Evolutionary conservation across 257 asterid genomes (phyloP), one percentile per base, ranked within the genome.

Genomic region (Catharanthus roseus): DNA sequence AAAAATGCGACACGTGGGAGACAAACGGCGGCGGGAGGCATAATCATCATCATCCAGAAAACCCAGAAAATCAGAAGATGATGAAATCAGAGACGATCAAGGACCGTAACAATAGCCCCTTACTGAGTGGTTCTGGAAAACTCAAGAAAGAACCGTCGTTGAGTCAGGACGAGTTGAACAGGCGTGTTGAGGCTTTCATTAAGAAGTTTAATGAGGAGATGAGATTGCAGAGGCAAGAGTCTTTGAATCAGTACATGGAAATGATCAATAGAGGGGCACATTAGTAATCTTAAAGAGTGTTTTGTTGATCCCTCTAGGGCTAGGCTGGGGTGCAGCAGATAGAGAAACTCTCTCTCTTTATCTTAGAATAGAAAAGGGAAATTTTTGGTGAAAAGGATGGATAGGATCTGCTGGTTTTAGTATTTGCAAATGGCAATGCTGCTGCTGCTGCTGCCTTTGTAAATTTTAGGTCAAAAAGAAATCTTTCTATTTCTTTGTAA

Each of bases 201-300:
- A 91, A 80, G 74, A 91, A 89, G 86, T 88, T 90, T 73, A 90
- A 90, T 26, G 88, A 90, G 67, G 97, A 90, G 6, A 90, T 90
- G 95, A 83, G 97, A 81, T 75, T 88, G 56, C 96, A 90, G 61
- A 79, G 96, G 47, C 97, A 90, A 67, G 88, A 90, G 68, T 88
- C 96, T 1, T 73, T 90, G 67, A 87, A 83, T 55, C 89, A 90
- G 65, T 87, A 90, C 41, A 64, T 6, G 57, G 78, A 89, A 49
- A 85, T 87, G 89, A 49, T 88, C 67, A 83, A 78, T 44, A 77
- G 85, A 5, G 84, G 88, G 2, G 70, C 75, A 2, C 73, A 67
- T 72, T 82, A 82, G 79, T 34, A 39, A 68, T 29, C 13, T 44
- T 24, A 24, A 9, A 42, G 38, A 10, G 11, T 65, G 12, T 23